A percentile compares a stretch with the other conserved stretches of the same genome.
Conservation (phyloP, 2,329 filamentous ascomycete genomes). For the Penicillium sp. region DNA sequence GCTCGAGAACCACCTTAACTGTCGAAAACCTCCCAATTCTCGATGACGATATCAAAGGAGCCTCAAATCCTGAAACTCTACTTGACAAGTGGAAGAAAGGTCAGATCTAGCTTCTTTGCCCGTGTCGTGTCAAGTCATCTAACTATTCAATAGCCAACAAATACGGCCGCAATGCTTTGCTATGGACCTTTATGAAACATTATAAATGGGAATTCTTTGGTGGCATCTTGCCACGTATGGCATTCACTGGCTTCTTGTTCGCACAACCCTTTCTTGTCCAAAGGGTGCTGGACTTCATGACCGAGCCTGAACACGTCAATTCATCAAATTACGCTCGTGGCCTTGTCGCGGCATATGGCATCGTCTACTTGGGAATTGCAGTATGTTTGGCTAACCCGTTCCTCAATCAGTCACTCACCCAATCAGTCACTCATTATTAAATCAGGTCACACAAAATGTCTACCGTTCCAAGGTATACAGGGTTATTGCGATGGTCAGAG, state of each 20-base stretch:
- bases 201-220: slow-evolving; percentile 19
- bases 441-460: slow-evolving; percentile 28
- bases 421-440: background rate
- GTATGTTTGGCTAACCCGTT: slow-evolving; percentile 21
- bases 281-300: slow-evolving; percentile 19
- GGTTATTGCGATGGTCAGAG: slow-evolving; percentile 38
- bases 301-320: slow-evolving; percentile 18
- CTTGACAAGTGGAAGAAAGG: slow-evolving; percentile 32
- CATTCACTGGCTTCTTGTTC: slow-evolving; percentile 44
- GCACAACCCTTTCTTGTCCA: slow-evolving; percentile 49
- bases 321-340: slow-evolving; percentile 32
- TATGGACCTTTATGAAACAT: slow-evolving; percentile 19
- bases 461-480: slow-evolving; percentile 39
- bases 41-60: slow-evolving; percentile 31
- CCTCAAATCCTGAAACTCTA: slow-evolving; percentile 32
- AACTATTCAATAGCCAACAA: slow-evolving; percentile 12
- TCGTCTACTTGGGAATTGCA: slow-evolving; percentile 41
- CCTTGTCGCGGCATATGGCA: slow-evolving; percentile 37
- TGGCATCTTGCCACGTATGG: slow-evolving; percentile 39
- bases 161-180: slow-evolving; percentile 14
- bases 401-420: background rate
- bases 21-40: slow-evolving; percentile 44
- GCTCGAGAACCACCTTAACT: slow-evolving; percentile 31
- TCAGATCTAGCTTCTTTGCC: slow-evolving; percentile 3
- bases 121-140: background rate